Evolutionary conservation across 1,284 basidiomycete species (phyloP), one percentile per base, ranked within the genome.

Genomic region (Phenoliferia sp.): DNA sequence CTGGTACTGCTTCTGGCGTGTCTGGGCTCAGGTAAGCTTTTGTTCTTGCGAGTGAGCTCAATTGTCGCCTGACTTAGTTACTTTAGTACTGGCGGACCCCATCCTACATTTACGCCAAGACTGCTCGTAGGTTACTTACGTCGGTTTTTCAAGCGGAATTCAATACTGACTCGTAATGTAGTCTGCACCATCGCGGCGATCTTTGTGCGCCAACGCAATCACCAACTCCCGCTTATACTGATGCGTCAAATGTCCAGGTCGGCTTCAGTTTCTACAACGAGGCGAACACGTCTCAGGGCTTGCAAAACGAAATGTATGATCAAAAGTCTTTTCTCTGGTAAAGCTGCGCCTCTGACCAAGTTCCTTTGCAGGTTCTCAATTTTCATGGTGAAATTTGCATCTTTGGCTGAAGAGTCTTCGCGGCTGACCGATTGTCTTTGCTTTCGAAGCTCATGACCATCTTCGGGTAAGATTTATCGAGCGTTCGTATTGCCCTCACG

Each of bases 261-360:
- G 80, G 82, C 28, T 83, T 83, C 78, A 79, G 78, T 31, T 81
- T 92, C 82, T 92, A 83, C 83, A 81, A 86, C 65, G 81, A 88
- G 3, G 84, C 85, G 69, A 81, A 85, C 60, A 83, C 84, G 3
- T 83, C 87, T 58, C 86, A 87, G 71, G 90, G 89, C 50, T 86
- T 88, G 0, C 90, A 92, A 78, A 90, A 90, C 79, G 90, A 92
- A 78, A 83, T 93, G 39, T n/a, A n/a, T 93, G 26, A 16, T 60
- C 32, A 32, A 3, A n/a, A n/a, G n/a, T n/a, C n/a, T n/a, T n/a
- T n/a, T n/a, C 36, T 22, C 35, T 19, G 10, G 6, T 15, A 9
- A 12, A 19, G 28, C 16, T 31, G 5, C 6, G 3, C 7, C 28
- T 5, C 29, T 31, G 54, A 28, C 29, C 7, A 33, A 10, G 9